A percentile compares a stretch with the other conserved stretches of the same genome.
Evolutionary conservation across 2,329 filamentous ascomycete genomes (phyloP).

Genomic region (Epichloe uncinata): DNA sequence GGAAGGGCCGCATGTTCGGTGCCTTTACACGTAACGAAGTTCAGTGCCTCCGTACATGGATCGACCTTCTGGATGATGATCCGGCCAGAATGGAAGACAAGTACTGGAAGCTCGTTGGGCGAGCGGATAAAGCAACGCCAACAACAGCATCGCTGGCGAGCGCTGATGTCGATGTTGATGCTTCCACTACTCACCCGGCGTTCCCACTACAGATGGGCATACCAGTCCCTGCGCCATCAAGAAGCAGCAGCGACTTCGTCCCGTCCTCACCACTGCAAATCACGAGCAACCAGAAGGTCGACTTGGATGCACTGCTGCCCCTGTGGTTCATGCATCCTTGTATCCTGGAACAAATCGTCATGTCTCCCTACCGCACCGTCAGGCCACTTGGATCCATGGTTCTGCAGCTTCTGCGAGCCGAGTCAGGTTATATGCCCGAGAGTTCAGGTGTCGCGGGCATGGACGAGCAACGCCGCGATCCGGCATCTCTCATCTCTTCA

Average conservation of each 20-base stretch:
- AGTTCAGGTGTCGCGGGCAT: no score
- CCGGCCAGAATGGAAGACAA: not conserved
- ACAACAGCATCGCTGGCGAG: no score
- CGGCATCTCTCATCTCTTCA: no score
- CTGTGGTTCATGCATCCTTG: conserved; percentile 1
- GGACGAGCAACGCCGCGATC: no score
- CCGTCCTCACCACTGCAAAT: no score
- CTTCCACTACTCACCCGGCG: no score
- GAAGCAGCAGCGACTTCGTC: no score
- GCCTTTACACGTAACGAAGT: conserved; percentile 31
- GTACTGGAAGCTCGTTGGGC: not conserved
- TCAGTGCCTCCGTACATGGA: conserved; percentile 4
- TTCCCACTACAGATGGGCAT: no score
- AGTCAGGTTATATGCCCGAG: no score
- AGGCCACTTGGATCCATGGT: not conserved
- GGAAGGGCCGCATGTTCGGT: conserved; percentile 36
- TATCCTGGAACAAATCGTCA: not conserved
- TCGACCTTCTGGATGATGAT: conserved; percentile 1
- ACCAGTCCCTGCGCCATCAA: no score
- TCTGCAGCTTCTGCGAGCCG: no score
- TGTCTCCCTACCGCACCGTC: not conserved
- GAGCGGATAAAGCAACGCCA: not conserved
- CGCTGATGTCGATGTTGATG: no score
- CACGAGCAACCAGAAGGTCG: not conserved
- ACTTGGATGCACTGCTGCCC: not conserved